Base-by-base conservation (phyloP, 768 basidiomycete genomes). In the Phlebiopsis flavidoalba region DNA sequence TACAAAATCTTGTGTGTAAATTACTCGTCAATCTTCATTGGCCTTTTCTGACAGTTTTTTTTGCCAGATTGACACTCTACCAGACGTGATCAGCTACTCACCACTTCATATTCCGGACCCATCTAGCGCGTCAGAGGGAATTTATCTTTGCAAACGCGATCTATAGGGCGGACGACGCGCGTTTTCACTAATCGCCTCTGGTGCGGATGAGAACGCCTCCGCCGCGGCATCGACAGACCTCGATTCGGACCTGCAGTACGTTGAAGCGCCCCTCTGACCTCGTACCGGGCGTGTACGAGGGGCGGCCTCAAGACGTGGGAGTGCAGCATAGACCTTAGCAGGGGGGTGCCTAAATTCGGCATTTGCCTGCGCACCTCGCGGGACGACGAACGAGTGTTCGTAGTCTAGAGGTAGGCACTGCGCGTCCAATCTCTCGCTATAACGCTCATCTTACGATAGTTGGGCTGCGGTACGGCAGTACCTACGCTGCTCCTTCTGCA, bases 281-380 rank as follows among this genome's bases (percentile, higher is more conserved):
- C 14, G 84, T 98, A 3, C 90, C 94, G 2, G 88, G 94, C 0
- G 80, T 94, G 0, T 98, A 99, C 65, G 96, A 99, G 75, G n/a
- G 96, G 96, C 21, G 96, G 96, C 5, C 72, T 98, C 55, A 98
- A 98, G 74, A 98, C 95, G 1, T 99, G 96, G 96, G 96, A 99
- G 72, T 96, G 93, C 65, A 90, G 91, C 52, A 73, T 95, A 14
- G 96, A 98, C 71, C 78, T 98, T 2, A n/a, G n/a, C n/a, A n/a
- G 91, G 90, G 0, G 79, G 83, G 36, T 88, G 87, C 65, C 75
- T 91, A 12, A 10, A 22, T 3, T 19, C 40, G 8, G 11, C 31
- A 10, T 10, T n/a, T 62, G 43, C 21, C 36, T 7, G 15, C 19
- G 24, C 5, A 5, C 14, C 19, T 22, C 15, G 15, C 11, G 49